phyloP scores from a whole-genome alignment of 2,329 filamentous ascomycete genomes.

The Microthyrium microscopicum region DNA sequence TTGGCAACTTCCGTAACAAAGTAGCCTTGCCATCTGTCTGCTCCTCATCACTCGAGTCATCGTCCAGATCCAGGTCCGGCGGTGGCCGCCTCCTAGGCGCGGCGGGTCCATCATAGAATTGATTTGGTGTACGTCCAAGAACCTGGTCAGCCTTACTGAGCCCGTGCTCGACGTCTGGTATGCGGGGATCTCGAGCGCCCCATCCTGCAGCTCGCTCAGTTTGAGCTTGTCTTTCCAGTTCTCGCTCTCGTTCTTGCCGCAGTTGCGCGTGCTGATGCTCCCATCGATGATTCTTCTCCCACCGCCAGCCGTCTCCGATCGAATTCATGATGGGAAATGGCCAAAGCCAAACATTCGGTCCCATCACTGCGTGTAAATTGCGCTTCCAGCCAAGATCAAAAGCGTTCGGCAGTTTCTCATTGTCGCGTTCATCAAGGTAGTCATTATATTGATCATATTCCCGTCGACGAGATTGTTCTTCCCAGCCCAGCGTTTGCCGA shows the following conservation, averaged over 20 bases:
- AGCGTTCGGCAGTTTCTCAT: conserved; percentile 73
- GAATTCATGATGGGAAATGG: conserved; percentile 67
- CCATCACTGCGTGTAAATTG: conserved; percentile 73
- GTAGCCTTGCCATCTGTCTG: conserved; percentile 13
- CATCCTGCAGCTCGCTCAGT: conserved; percentile 10
- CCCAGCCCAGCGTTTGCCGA: conserved; percentile 20
- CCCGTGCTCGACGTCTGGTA: conserved; percentile 17
- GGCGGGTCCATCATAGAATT: conserved; percentile 16
- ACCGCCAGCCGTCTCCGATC: conserved; percentile 81
- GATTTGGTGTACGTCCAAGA: conserved; percentile 20
- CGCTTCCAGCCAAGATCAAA: conserved; percentile 76
- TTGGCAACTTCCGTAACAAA: conserved; percentile 17
- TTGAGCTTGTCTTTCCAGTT: conserved; percentile 23
- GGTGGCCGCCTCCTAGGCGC: conserved; percentile 21
- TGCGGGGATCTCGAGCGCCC: conserved; percentile 13
- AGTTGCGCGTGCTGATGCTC: conserved; percentile 46
- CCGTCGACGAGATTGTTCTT: conserved; percentile 43
- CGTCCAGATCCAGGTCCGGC: conserved; percentile 22
- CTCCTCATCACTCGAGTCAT: conserved; percentile 21
- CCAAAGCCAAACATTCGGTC: conserved; percentile 58
- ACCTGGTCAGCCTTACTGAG: conserved; percentile 24
- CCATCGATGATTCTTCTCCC: conserved; percentile 77
- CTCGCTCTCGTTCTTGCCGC: conserved; percentile 41
- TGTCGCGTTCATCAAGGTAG: conserved; percentile 83
- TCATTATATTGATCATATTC: conserved; percentile 54